Conservation (phyloP, 78 protist genomes). For the Monocercomonoides exilis region DNA sequence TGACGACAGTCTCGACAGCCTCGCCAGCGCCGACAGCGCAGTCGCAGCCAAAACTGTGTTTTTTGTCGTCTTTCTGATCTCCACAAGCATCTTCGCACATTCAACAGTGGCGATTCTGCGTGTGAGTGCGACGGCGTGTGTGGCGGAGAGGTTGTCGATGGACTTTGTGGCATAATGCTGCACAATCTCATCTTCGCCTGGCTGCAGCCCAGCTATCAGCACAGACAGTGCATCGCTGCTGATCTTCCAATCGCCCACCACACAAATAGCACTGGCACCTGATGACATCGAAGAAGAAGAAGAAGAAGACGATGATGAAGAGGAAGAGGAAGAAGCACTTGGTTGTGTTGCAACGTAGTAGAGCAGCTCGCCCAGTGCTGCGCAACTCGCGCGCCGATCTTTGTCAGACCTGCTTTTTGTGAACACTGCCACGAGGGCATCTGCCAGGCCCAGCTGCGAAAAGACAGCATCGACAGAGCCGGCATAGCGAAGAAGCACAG, state of each 20-base stretch:
- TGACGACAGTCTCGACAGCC: neutral
- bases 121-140: neutral
- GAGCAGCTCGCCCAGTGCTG: constrained; percentile 11
- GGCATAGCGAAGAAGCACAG: neutral
- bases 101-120: neutral
- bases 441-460: neutral
- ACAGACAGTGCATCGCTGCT: neutral
- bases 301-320: no score
- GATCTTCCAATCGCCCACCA: neutral
- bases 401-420: neutral
- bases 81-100: neutral
- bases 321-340: no score
- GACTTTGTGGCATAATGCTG: neutral
- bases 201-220: neutral
- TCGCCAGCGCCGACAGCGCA: neutral
- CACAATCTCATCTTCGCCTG: neutral
- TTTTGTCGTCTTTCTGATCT: neutral
- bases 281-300: neutral
- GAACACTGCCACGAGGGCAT: neutral
- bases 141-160: neutral
- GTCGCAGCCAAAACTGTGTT: neutral
- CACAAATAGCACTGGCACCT: neutral
- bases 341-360: neutral
- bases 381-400: neutral
- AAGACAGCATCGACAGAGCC: neutral